Evolutionary conservation across 1,139 yeast genomes (phyloP), one percentile per base, ranked within the genome.

Genomic region (Hansenula lynferdii): DNA sequence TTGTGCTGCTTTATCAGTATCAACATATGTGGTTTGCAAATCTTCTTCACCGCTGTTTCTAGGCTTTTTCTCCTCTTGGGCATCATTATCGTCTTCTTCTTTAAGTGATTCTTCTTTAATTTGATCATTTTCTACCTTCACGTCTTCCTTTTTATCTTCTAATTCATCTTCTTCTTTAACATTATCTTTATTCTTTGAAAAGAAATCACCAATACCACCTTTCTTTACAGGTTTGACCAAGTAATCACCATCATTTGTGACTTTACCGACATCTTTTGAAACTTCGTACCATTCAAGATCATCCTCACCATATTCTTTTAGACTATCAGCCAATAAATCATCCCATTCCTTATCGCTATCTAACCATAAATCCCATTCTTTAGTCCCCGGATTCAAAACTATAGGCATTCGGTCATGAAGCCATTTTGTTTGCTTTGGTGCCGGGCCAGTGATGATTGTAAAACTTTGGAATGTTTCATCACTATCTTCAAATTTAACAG

Each of bases 391-490:
- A 24, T 64, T 67, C 6, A 87, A 44, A 26, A 86, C 70, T 3
- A 85, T 66, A 0, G 97, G 97, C 75, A 85, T 86, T 21, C 97
- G 65, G 1, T 65, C 58, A 56, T 89, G 97, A 6, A 89, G 60
- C 86, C 90, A 83, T 31, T 68, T 62, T 42, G 87, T 50, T 41
- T 72, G 73, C 27, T 70, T 60, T 0, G 76, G 70, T 0, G 95
- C 92, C 0, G 77, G 74, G 0, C 83, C 83, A 0, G 97, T 89
- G 4, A 86, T 67, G 1, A 89, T 75, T 0, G 96, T 79, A 51
- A 75, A 89, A 0, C 84, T 72, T 21, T 75, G 72, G 15, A 73
- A 46, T 4, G 46, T 44, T 12, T 61, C 54, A 17, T 57, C 57
- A 28, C 55, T 48, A 16, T 55, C 62, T 40, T 58, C 39, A 10